Conservation (phyloP, 306 rosid genomes). For the Ammopiptanthus mongolicus region DNA sequence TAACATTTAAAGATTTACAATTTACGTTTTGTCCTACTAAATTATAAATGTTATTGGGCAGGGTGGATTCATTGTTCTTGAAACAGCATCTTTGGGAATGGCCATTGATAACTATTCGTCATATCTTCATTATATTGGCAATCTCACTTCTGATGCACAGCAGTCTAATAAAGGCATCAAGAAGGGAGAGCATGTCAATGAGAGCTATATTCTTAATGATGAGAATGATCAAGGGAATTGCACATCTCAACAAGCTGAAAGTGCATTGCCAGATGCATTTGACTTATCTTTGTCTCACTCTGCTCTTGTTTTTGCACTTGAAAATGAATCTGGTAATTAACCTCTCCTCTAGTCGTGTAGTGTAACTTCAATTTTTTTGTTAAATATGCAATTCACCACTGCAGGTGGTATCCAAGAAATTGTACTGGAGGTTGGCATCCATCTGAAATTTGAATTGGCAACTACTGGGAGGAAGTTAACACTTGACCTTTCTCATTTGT, state of each 20-base stretch:
- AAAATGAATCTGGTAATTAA: constrained; percentile 61
- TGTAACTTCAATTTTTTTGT: not conserved
- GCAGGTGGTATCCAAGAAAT: constrained; percentile 70
- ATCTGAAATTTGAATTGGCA: constrained; percentile 41
- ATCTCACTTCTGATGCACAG: constrained; percentile 37
- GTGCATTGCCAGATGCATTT: constrained; percentile 41
- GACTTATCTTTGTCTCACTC: constrained; percentile 47
- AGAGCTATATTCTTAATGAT: constrained; percentile 24
- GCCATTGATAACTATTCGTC: constrained; percentile 39
- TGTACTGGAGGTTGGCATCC: constrained; percentile 55
- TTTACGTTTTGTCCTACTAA: constrained; percentile 20
- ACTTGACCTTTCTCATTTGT: constrained; percentile 54
- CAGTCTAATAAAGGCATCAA: constrained; percentile 28
- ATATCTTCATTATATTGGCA: constrained; percentile 38
- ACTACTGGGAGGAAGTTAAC: constrained; percentile 40
- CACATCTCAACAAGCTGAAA: constrained; percentile 39
- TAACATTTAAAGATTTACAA: constrained; percentile 14
- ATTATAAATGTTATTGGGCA: constrained; percentile 41
- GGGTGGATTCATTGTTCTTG: constrained; percentile 79
- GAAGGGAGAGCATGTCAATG: constrained; percentile 30
- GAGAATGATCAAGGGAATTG: constrained; percentile 34
- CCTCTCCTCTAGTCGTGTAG: not conserved
- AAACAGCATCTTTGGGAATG: constrained; percentile 53
- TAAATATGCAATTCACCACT: constrained; percentile 24
- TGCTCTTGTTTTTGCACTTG: constrained; percentile 49